These are phyloP conservation scores for Podospora sp. DNA, from an alignment of 495 filamentous ascomycete genomes.

Conservation along the genomic window DNA sequence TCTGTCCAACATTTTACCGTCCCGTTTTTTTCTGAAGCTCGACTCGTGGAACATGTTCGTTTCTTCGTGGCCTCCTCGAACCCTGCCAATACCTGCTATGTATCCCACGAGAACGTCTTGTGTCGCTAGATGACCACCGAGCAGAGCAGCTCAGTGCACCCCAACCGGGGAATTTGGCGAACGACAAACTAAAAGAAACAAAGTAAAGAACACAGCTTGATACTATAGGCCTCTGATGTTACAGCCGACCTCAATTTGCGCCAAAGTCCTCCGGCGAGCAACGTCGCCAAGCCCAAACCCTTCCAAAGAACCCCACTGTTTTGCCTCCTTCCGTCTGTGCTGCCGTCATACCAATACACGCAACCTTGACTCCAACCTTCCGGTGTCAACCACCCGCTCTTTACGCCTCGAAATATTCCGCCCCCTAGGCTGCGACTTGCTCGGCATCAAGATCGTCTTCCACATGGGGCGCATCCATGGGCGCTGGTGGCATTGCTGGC, in stretches of 20 bases:
- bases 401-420: conserved; percentile 4
- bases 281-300: no score
- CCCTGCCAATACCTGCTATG: not conserved
- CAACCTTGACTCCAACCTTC: not conserved
- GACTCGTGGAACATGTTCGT: not conserved
- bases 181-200: not conserved
- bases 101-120: not conserved
- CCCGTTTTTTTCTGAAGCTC: not conserved
- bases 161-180: no score
- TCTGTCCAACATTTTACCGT: no score
- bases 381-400: not conserved
- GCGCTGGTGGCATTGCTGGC: conserved; percentile 3
- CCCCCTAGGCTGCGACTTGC: conserved; percentile 10
- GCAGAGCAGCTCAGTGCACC: no score
- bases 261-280: no score
- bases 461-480: conserved; percentile 6
- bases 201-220: not conserved
- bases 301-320: not conserved
- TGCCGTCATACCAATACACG: not conserved
- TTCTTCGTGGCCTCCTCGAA: not conserved
- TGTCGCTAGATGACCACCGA: no score
- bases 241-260: not conserved
- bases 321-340: not conserved
- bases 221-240: not conserved
- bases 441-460: not conserved